Percentiles rank a stretch among this genome's conserved stretches.
These are phyloP conservation scores for Lentinula lateritia DNA, from an alignment of 768 basidiomycete species.

Conservation along the genomic window DNA sequence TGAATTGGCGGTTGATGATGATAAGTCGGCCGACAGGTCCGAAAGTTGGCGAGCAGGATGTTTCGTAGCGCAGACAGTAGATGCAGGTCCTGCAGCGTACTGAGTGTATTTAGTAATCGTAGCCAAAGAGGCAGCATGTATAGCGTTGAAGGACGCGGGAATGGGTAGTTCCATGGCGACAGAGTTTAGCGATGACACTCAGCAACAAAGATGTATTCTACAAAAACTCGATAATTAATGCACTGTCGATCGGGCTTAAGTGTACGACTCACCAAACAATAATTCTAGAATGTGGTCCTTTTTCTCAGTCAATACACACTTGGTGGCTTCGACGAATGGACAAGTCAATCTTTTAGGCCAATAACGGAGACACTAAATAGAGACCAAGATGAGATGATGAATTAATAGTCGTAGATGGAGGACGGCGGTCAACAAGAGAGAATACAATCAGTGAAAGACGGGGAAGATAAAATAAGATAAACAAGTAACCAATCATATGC, in stretches of 20 bases:
- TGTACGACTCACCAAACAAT: neutral
- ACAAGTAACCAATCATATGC: neutral
- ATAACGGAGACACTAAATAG: neutral
- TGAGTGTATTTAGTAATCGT: constrained; percentile 15
- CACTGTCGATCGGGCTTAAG: neutral
- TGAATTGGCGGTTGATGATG: neutral
- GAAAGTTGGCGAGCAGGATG: neutral
- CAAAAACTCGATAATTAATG: too few relatives aligned
- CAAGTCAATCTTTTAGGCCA: neutral
- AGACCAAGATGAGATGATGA: neutral
- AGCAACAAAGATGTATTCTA: neutral
- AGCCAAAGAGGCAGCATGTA: constrained; percentile 15
- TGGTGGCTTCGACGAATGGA: too few relatives aligned
- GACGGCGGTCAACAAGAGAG: neutral
- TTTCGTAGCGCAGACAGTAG: neutral
- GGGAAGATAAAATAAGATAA: constrained; percentile 8
- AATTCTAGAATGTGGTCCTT: neutral
- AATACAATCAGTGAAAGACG: neutral
- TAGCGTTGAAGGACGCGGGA: neutral
- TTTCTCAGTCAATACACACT: neutral
- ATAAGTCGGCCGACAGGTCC: neutral
- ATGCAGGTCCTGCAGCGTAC: constrained; percentile 16
- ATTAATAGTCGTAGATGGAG: neutral
- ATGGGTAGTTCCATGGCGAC: neutral
- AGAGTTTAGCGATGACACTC: neutral